Base-by-base conservation (phyloP, 1,284 basidiomycete species). In the Polyporus tsugae region DNA sequence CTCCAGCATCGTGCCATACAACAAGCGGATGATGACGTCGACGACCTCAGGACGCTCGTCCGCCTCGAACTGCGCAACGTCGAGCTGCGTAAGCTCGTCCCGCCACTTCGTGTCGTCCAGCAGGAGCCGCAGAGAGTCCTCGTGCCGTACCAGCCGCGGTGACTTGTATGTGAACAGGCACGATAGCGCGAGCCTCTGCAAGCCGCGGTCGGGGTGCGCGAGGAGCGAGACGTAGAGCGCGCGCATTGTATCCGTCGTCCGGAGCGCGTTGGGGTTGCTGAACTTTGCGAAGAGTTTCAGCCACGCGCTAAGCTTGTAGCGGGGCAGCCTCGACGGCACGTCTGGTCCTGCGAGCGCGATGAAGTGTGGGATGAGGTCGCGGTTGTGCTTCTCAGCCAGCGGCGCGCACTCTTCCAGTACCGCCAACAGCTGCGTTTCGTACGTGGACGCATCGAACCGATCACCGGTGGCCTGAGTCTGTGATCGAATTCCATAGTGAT, bases 1-100 rank as follows among this genome's bases (percentile, higher is more conserved):
- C 75, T 97, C 95, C 57, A 95, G 86, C 91, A 99, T 94, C 70
- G 95, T 80, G 3, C 98, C 98, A 79, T 94, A 99, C 5, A 98
- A 84, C 0, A 99, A 77, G 19, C 96, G 87, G 22, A 95, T 88
- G 62, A 93, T 78, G 7, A 94, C 84, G 36, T 91, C 89, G n/a
- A 98, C 86, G 10, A 96, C 83, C 73, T 91, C 90, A 1, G 78
- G 77, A 38, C 97, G 87, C 73, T 94, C 90, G 1, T 82, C 81
- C 0, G 82, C 77, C 46, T 93, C 89, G 60, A 97, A 85, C 17
- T 86, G 85, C 9, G 83, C 81, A 10, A 96, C 80, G 73, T 93
- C 86, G 55, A 99, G 86, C 22, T 89, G 85, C 0, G 91, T 86
- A 5, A 99, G 86, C 74, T 94, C 91, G 75, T 99, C 98, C 33